A percentile compares a stretch with the other conserved stretches of the same genome.
phyloP scores from a whole-genome alignment of 2,329 filamentous ascomycete genomes.

The Penicillium brasilianum region DNA sequence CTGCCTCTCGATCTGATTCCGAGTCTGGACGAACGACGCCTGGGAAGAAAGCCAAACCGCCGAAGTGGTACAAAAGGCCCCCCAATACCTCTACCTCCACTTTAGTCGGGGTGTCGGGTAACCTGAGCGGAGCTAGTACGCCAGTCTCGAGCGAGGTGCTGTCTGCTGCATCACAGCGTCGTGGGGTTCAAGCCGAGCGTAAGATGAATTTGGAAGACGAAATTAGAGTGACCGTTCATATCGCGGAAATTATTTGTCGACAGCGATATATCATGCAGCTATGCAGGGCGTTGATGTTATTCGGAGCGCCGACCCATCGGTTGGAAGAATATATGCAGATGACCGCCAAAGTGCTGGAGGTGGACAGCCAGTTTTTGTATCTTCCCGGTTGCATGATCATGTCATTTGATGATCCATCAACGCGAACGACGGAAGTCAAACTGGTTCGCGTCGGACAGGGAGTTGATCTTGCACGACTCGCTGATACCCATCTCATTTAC shows the following conservation, averaged over 20 bases:
- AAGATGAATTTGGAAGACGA: conserved; percentile 49
- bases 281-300: conserved; percentile 83
- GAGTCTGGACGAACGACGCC: conserved; percentile 15
- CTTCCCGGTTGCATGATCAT: conserved; percentile 64
- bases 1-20: background rate
- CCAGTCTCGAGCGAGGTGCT: conserved; percentile 36
- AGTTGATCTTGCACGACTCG: conserved; percentile 49
- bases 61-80: conserved; percentile 44
- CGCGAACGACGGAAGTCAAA: conserved; percentile 52
- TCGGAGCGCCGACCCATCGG: conserved; percentile 89
- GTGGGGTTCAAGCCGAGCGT: conserved; percentile 25
- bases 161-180: conserved; percentile 35
- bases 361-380: conserved; percentile 87
- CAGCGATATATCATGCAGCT: conserved; percentile 85
- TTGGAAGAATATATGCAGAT: conserved; percentile 88
- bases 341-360: conserved; percentile 82
- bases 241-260: conserved; percentile 72
- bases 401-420: conserved; percentile 63
- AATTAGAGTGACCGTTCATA: conserved; percentile 63
- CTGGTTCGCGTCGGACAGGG: conserved; percentile 47
- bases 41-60: conserved; percentile 26
- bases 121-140: conserved; percentile 36
- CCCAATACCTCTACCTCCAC: conserved; percentile 33
- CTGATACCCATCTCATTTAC: conserved; percentile 51
- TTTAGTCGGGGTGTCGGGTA: conserved; percentile 26